A percentile compares a stretch with the other conserved stretches of the same genome.
These are phyloP conservation scores for Sarcomyxa edulis DNA, from an alignment of 768 basidiomycete genomes.

Conservation along the genomic window DNA sequence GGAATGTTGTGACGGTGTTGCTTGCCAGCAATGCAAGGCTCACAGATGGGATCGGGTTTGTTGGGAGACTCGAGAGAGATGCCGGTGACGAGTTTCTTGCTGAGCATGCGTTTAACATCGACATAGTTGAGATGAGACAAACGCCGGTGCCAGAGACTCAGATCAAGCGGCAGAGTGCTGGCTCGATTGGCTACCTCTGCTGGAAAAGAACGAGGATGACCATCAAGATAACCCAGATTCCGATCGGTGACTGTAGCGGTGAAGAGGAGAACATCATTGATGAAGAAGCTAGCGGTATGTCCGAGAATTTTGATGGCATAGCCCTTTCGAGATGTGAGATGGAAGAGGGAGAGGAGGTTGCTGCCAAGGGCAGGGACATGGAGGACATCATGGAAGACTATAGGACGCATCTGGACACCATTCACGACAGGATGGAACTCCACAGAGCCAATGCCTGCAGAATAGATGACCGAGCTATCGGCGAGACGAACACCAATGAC, in stretches of 20 bases:
- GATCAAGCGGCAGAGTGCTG: conserved; percentile 17
- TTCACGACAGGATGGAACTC: conserved; percentile 13
- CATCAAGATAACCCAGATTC: conserved; percentile 18
- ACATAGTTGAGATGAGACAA: conserved; percentile 20
- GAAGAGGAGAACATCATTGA: conserved; percentile 6
- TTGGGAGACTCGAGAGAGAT: conserved; percentile 13
- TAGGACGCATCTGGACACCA: not conserved
- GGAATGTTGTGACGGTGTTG: conserved; percentile 11
- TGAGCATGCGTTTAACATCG: conserved; percentile 10
- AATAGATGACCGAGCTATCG: conserved; percentile 18
- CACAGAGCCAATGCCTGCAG: conserved; percentile 19
- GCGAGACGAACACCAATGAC: conserved; percentile 18
- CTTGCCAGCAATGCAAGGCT: conserved; percentile 26
- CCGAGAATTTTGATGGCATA: conserved; percentile 3
- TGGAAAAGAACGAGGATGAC: conserved; percentile 5
- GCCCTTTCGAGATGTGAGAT: conserved; percentile 7
- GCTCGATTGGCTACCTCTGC: conserved; percentile 4
- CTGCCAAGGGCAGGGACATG: conserved; percentile 11
- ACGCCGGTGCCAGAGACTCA: conserved; percentile 22
- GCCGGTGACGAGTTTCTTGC: conserved; percentile 16
- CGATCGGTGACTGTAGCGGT: conserved; percentile 16
- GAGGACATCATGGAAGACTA: conserved; percentile 6
- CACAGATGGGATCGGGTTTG: conserved; percentile 23
- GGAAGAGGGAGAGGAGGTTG: conserved; percentile 10
- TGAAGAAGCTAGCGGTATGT: conserved; percentile 5